These are phyloP conservation scores for Schoenoplectus triqueter DNA, from an alignment of 202 grass and related monocot genomes.

Conservation along the genomic window DNA sequence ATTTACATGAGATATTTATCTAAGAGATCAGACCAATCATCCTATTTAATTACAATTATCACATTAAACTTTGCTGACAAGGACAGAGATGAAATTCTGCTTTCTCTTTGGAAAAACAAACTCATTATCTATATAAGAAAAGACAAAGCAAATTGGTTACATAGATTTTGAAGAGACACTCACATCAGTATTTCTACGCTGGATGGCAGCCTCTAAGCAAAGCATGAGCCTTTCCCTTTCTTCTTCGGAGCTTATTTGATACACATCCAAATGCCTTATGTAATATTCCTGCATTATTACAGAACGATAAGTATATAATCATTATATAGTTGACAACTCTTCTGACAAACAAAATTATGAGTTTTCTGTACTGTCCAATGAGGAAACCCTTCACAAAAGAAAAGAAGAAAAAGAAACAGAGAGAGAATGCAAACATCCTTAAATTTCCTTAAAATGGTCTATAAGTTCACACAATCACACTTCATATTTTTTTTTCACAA, in stretches of 20 bases:
- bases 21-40: background rate
- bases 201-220: slow-evolving; percentile 80
- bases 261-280: slow-evolving; percentile 74
- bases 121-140: no score
- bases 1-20: background rate
- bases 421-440: no score
- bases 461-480: background rate
- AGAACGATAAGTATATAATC: background rate
- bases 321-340: background rate
- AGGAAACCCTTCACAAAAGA: background rate
- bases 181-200: slow-evolving; percentile 75
- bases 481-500: background rate
- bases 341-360: slow-evolving; percentile 7
- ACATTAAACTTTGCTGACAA: background rate
- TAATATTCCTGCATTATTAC: slow-evolving; percentile 79
- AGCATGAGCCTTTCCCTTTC: slow-evolving; percentile 64
- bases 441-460: no score
- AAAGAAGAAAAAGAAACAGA: no score
- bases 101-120: background rate
- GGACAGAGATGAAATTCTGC: background rate
- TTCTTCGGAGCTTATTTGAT: slow-evolving; percentile 51
- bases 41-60: background rate
- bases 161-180: background rate
- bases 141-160: background rate
- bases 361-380: background rate